Base-by-base conservation (phyloP, 371 early-diverging fungal genomes). In the Apophysomyces trapeziformis region DNA sequence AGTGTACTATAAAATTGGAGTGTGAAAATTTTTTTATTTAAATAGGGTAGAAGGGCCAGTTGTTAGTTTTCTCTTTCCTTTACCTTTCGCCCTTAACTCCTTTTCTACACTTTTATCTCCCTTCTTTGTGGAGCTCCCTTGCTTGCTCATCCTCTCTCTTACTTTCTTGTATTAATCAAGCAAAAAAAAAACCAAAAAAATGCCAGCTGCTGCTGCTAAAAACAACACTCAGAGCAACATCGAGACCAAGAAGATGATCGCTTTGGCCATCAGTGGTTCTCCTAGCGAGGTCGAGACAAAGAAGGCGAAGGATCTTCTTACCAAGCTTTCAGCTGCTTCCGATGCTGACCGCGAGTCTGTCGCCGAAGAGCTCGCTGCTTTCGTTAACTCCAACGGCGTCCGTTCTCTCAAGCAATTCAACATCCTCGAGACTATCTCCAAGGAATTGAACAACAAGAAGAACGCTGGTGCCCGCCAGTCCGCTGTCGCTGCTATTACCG, bases 391-490 rank as follows among this genome's bases (percentile, higher is more conserved):
- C 68, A 82, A 84, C 59, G 87, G 86, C 56, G 73, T 90, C 58
- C 80, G 83, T 38, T 75, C 83, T 59, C 81, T 92, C 65, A 76
- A 84, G 61, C 76, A 87, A 38, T 61, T 68, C 58, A 78, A 79
- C 58, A 79, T 92, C 66, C 69, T 90, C 41, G 76, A 77, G 58
- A 74, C 78, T 66, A 75, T 92, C 64, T 65, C 76, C 61, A 76
- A 84, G 57, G 86, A 87, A 36, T 73, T 87, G 41, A 68, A 61
- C 18, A 84, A 86, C 80, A 89, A 90, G 79, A 90, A 90, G 84
- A 85, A 75, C 39, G 88, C 84, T 26, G 71, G 75, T 43, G 89
- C 87, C 9, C 85, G 91, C 57, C 86, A 86, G 58, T 88, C 87
- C 45, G 91, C 89, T 38, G 66, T 89, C 65, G 80, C 90, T 57